A percentile compares a stretch with the other conserved stretches of the same genome.
phyloP scores from a whole-genome alignment of 805 yeast genomes.

The Yarrowia osloensis region DNA sequence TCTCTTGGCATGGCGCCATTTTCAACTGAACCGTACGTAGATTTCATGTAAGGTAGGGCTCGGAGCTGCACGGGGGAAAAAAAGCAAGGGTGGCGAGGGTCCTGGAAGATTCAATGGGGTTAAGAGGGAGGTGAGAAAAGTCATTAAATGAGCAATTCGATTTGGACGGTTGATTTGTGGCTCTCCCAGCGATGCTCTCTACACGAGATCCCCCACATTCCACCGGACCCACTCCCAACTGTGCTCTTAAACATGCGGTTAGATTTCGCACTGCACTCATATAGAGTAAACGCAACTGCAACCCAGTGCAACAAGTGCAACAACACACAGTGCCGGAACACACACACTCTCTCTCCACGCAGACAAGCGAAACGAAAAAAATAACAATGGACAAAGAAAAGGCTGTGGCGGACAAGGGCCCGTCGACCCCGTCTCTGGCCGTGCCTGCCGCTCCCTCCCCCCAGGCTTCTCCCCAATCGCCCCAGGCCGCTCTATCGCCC shows the following conservation, averaged over 20 bases:
- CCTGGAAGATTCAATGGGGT: too few species aligned
- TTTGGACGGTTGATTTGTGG: too few species aligned
- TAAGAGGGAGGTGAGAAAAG: neutral
- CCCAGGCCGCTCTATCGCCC: slow-evolving; percentile 22
- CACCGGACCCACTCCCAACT: too few species aligned
- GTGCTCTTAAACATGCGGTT: too few species aligned
- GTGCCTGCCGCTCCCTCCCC: slow-evolving; percentile 3
- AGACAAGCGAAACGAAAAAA: neutral
- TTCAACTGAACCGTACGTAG: neutral
- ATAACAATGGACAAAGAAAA: slow-evolving; percentile 31
- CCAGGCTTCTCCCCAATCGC: neutral
- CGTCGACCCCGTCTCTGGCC: neutral
- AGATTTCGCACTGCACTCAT: too few species aligned
- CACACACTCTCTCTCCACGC: too few species aligned
- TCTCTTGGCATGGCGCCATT: slow-evolving; percentile 27
- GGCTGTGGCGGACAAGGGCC: neutral
- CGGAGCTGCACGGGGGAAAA: neutral
- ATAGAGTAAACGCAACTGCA: neutral
- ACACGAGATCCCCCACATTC: too few species aligned
- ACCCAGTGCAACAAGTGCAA: too few species aligned
- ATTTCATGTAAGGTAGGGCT: neutral
- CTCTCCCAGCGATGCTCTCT: too few species aligned
- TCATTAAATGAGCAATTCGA: neutral
- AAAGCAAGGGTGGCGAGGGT: neutral
- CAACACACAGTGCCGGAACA: neutral